phyloP scores from a whole-genome alignment of 192 early-diverging fungal genomes.

The Coemansia sp. region DNA sequence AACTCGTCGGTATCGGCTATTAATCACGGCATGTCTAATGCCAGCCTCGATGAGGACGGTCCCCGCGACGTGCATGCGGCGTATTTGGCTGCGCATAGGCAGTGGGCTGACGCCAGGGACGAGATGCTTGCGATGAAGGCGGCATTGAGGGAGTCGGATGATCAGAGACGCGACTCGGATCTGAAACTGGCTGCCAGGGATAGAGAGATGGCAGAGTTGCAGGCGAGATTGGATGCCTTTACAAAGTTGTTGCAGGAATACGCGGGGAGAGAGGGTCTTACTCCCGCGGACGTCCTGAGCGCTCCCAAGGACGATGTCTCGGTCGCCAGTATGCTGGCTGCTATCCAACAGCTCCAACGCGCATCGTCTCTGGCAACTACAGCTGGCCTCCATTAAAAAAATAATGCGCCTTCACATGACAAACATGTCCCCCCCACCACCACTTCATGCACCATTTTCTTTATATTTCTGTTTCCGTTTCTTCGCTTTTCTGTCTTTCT shows the following conservation, averaged over 20 bases:
- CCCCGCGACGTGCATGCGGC: constrained; percentile 34
- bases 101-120: constrained; percentile 44
- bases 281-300: constrained; percentile 10
- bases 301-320: constrained; percentile 29
- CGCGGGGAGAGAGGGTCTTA: constrained; percentile 21
- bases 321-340: constrained; percentile 44
- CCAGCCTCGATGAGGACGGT: constrained; percentile 26
- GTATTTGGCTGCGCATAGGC: constrained; percentile 52
- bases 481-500: constrained; percentile 1
- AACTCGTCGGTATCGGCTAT: constrained; percentile 11
- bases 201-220: constrained; percentile 45
- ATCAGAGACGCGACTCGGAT: constrained; percentile 43
- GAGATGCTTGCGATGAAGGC: constrained; percentile 44
- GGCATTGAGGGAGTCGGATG: constrained; percentile 41
- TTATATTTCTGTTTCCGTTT: not conserved
- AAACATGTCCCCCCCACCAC: not conserved
- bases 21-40: constrained; percentile 7
- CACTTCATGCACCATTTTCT: not conserved
- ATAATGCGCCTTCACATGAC: not conserved
- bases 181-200: constrained; percentile 34
- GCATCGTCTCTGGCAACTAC: constrained; percentile 31
- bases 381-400: not conserved
- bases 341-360: constrained; percentile 54
- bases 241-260: constrained; percentile 49
- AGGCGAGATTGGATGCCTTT: constrained; percentile 46